A percentile compares a stretch with the other conserved stretches of the same genome.
Conservation (phyloP, 208 protist species). For the Acanthamoeba rhysodes region DNA sequence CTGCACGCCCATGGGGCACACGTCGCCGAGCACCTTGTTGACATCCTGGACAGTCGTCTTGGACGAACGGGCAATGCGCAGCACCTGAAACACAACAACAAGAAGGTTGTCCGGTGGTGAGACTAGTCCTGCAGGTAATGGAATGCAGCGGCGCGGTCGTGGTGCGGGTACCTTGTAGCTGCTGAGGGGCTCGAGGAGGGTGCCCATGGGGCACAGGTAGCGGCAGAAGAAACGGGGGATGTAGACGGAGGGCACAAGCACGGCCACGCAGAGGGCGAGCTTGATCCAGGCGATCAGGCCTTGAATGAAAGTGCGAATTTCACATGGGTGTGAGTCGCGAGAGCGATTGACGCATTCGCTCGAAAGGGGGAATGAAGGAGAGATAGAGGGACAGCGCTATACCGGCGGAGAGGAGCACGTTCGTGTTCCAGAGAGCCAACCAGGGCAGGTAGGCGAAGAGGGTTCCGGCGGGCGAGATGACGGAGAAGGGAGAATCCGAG, state of each 20-base stretch:
- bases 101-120: no score
- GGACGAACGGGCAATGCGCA: constrained; percentile 40
- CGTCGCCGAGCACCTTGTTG: constrained; percentile 72
- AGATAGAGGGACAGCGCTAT: not conserved
- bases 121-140: no score
- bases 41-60: not conserved
- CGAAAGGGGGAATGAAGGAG: not conserved
- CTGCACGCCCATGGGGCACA: constrained; percentile 74
- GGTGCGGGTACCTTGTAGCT: constrained; percentile 10
- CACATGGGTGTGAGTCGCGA: not conserved
- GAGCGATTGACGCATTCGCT: not conserved
- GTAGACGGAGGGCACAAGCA: constrained; percentile 53
- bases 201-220: constrained; percentile 75
- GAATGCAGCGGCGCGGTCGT: no score
- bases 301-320: not conserved
- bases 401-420: constrained; percentile 62
- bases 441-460: constrained; percentile 77
- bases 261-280: constrained; percentile 51
- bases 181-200: constrained; percentile 57
- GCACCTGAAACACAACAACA: not conserved
- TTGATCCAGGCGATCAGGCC: constrained; percentile 66
- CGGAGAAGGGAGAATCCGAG: constrained; percentile 68
- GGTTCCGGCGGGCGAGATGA: constrained; percentile 70
- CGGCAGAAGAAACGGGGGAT: constrained; percentile 77
- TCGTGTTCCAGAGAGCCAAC: constrained; percentile 68